Evolutionary conservation across 139 green algal species (phyloP), one percentile per base, ranked within the genome.

Genomic region (Tetraselmis striata): DNA sequence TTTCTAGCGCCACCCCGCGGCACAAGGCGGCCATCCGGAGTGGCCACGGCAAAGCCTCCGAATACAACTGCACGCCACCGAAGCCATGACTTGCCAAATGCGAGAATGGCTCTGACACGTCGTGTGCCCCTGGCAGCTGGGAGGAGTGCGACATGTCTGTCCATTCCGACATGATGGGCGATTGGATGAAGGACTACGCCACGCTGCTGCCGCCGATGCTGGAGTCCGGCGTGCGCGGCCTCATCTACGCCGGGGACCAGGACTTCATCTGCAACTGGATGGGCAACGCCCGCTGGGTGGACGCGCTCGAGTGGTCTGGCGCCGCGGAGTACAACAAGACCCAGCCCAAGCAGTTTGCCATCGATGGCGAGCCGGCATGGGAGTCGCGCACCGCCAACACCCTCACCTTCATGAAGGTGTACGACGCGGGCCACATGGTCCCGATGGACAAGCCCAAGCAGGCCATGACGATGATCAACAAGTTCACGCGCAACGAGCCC

Each of bases 241-340:
- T 96, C 86, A 93, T 98, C 31, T 96, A 96, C 86, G 93, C 89
- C 0, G 91, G 89, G 80, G 86, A 91, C 28, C 79, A 90, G 83
- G 94, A 97, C 84, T 86, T 96, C 28, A 97, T 97, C 79, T 97
- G 90, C 85, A 94, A 94, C 86, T 88, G 84, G 75, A 28, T 92
- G 1, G 91, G 90, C 76, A 94, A 93, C 85, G 29, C 79, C 1
- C 80, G 87, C 77, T 97, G 93, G 93, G 90, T 96, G 31, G 88
- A 95, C 75, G 80, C 76, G 45, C 76, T 94, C 84, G 30, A 91
- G 58, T 95, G 91, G 91, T 32, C 83, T 23, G 87, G 87, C 32
- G 26, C 76, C 0, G 58, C 76, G 30, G 84, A 77, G 28, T 94
- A 67, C 45, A 67, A 67, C 45, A 67, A 67, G 18, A 67, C 45